phyloP scores from a whole-genome alignment of 1,284 basidiomycete species.

The Boletus smithii region DNA sequence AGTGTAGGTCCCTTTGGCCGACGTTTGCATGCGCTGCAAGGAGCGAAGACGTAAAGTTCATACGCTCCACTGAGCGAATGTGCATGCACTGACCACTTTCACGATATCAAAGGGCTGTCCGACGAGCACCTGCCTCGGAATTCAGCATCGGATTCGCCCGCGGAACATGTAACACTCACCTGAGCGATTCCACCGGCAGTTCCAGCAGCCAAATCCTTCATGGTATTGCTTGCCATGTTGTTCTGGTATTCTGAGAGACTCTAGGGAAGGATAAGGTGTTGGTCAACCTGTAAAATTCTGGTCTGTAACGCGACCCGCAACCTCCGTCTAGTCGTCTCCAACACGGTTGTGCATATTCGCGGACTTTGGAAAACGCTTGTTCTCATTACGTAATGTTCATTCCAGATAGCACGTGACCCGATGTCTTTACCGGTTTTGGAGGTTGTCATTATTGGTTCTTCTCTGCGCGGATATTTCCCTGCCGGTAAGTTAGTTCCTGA shows the following conservation, averaged over 20 bases:
- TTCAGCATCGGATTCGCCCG: background rate
- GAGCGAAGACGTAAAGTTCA: conserved; percentile 6
- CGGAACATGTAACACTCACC: conserved; percentile 41
- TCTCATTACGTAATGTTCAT: conserved; percentile 11
- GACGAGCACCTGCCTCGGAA: conserved; percentile 65
- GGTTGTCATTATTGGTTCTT: no score
- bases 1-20: conserved; percentile 84
- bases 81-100: conserved; percentile 71
- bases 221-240: conserved; percentile 45
- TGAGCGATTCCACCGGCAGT: conserved; percentile 88
- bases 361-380: conserved; percentile 12
- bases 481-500: conserved; percentile 15
- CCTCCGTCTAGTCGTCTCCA: background rate
- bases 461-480: no score
- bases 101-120: conserved; percentile 97
- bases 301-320: background rate
- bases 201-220: conserved; percentile 82
- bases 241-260: conserved; percentile 13
- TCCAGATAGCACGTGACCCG: conserved; percentile 19
- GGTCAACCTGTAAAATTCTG: no score
- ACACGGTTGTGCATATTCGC: conserved; percentile 17
- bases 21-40: conserved; percentile 82
- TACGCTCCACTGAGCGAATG: background rate
- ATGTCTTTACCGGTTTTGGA: conserved; percentile 12
- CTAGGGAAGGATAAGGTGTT: background rate